A percentile compares a stretch with the other conserved stretches of the same genome.
These are phyloP conservation scores for Annona squamosa DNA, from an alignment of 164 flowering plant species.

Conservation along the genomic window DNA sequence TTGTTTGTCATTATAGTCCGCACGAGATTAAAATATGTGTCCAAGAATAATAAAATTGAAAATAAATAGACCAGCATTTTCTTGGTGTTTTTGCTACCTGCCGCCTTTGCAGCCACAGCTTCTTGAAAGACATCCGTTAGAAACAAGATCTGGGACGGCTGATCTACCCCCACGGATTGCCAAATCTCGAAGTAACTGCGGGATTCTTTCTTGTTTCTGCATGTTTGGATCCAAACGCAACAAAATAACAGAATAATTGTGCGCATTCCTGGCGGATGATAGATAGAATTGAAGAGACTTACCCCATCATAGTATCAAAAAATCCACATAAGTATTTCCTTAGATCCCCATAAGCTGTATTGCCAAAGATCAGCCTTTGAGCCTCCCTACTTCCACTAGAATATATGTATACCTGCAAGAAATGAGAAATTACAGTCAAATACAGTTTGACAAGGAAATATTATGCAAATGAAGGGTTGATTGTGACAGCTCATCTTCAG, in stretches of 20 bases:
- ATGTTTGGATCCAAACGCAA: neutral
- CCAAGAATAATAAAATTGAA: neutral
- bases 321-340: constrained; percentile 79
- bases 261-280: neutral
- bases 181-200: constrained; percentile 67
- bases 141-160: constrained; percentile 73
- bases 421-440: too few relatives aligned
- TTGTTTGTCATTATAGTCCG: too few relatives aligned
- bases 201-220: constrained; percentile 73
- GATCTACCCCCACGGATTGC: constrained; percentile 74
- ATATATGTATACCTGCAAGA: constrained; percentile 79
- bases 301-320: constrained; percentile 91
- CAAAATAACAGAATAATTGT: neutral
- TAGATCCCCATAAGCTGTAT: constrained; percentile 77
- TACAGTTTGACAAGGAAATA: too few relatives aligned
- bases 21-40: too few relatives aligned
- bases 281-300: constrained; percentile 8
- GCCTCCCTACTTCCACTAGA: constrained; percentile 99
- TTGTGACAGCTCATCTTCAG: too few relatives aligned
- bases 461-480: too few relatives aligned
- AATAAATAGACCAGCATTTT: neutral
- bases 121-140: constrained; percentile 85
- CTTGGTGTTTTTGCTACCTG: constrained; percentile 42
- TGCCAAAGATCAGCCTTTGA: constrained; percentile 86
- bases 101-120: constrained; percentile 84